Evolutionary conservation across 179 eudicot genomes (phyloP).

Genomic region (Heliamphora pulchella): DNA sequence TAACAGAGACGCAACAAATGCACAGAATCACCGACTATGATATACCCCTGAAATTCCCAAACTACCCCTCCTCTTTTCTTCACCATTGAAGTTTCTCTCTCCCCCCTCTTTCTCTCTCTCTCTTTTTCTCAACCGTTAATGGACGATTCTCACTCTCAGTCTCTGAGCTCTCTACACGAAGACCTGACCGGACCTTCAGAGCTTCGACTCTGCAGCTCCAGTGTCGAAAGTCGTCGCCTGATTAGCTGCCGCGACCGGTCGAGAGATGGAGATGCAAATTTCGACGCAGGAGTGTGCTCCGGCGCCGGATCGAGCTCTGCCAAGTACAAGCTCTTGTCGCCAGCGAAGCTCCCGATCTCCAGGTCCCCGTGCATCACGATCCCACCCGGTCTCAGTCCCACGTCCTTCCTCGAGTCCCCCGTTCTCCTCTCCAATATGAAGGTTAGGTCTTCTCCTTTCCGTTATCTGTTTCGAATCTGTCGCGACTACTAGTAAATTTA

Average conservation of each 20-base stretch:
- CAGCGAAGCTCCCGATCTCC: conserved; percentile 88
- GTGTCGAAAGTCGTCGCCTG: background rate
- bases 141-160: conserved; percentile 21
- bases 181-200: background rate
- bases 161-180: background rate
- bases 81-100: background rate
- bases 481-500: background rate
- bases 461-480: background rate
- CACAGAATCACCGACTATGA: background rate
- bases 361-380: conserved; percentile 61
- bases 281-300: conserved; percentile 15
- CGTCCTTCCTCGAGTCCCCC: conserved; percentile 86
- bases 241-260: background rate
- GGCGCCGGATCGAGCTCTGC: conserved; percentile 37
- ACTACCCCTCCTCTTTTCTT: conserved; percentile 22
- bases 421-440: conserved; percentile 79
- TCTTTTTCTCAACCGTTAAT: background rate
- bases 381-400: conserved; percentile 88
- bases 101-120: conserved; percentile 12
- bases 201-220: background rate
- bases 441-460: conserved; percentile 33
- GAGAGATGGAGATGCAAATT: background rate
- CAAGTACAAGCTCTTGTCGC: conserved; percentile 81
- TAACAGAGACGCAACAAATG: background rate
- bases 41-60: conserved; percentile 22